Percentiles rank a stretch among this genome's conserved stretches.
Evolutionary conservation across 2,329 filamentous ascomycete species (phyloP).

Genomic region (Penicillium sp.): DNA sequence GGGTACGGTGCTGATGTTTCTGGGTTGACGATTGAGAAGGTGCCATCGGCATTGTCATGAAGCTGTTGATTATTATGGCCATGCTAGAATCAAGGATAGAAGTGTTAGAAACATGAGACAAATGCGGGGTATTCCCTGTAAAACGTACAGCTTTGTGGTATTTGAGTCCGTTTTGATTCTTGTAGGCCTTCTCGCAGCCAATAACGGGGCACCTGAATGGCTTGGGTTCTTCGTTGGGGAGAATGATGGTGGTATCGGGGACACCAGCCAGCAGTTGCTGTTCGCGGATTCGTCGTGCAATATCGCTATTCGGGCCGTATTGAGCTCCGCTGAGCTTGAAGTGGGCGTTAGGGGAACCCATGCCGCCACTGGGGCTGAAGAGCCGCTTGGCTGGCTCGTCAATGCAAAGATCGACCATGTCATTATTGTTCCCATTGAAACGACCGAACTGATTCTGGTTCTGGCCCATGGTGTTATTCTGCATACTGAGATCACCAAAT

Average conservation of each 20-base stretch:
- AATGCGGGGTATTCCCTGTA: conserved; percentile 25
- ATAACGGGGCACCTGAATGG: conserved; percentile 98
- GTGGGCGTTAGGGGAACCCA: conserved; percentile 66
- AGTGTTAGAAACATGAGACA: conserved; percentile 11
- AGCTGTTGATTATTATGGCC: conserved; percentile 96
- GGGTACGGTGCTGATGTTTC: conserved; percentile 93
- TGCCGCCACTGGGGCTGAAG: conserved; percentile 78
- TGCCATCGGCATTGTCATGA: conserved; percentile 94
- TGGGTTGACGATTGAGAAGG: conserved; percentile 96
- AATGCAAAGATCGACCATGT: conserved; percentile 66
- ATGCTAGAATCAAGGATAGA: conserved; percentile 52
- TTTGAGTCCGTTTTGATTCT: conserved; percentile 98
- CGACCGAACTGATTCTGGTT: conserved; percentile 42
- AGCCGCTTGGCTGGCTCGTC: conserved; percentile 93
- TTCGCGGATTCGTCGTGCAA: conserved; percentile 64
- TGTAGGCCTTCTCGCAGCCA: conserved; percentile 98
- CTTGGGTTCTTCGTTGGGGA: conserved; percentile 84
- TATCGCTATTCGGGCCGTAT: conserved; percentile 72
- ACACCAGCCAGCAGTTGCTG: conserved; percentile 62
- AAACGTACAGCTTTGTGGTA: conserved; percentile 68
- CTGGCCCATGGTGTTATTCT: conserved; percentile 46
- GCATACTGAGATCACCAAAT: conserved; percentile 61
- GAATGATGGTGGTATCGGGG: conserved; percentile 47
- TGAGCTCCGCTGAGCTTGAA: conserved; percentile 74
- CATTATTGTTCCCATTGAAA: conserved; percentile 48